Base-by-base conservation (phyloP, 805 yeast species). In the Yarrowia sp. region DNA sequence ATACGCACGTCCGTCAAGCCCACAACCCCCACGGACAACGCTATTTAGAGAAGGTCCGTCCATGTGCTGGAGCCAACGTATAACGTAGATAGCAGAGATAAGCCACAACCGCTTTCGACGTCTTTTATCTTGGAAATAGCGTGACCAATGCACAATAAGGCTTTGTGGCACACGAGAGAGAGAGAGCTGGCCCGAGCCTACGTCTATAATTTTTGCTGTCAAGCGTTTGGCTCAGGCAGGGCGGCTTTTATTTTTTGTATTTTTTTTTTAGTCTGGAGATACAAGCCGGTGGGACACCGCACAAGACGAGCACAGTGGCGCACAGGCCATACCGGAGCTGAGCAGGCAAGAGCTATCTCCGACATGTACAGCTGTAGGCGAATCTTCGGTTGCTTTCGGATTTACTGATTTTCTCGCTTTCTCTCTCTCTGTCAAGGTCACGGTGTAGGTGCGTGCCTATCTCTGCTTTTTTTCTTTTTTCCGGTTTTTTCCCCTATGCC, bases 61-160 rank as follows among this genome's bases (percentile, higher is more conserved):
- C 42, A 38, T 38, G 42, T 38, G 42, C 42, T 38, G 15, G 42
- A 11, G 15, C n/a, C 42, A 38, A n/a, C 42, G 42, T 38, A 38
- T 38, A 18, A 43, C 28, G 31, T 4, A 43, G 47, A 31, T 39
- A 51, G 58, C 43, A 36, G 17, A 18, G 58, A 51, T 51, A 51
- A 51, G 58, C 58, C 58, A 51, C 42, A 38, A 10, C 41, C 18
- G 15, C n/a, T 44, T 47, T 17, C 57, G 43, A 51, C 58, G 43
- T 36, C 58, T 51, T 51, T 51, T 51, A 51, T 51, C 57, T 51
- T 13, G 43, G 43, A 38, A 51, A 51, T 51, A 51, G 58, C 58
- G 58, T 51, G 58, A 51, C 58, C 32, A 14, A 38, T 13, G 15
- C 14, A 13, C 31, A 50, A 50, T 11, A 33, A 48, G 41, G 53